phyloP scores from a whole-genome alignment of 2,329 filamentous ascomycete species.

The Pseudocercospora crystallina region DNA sequence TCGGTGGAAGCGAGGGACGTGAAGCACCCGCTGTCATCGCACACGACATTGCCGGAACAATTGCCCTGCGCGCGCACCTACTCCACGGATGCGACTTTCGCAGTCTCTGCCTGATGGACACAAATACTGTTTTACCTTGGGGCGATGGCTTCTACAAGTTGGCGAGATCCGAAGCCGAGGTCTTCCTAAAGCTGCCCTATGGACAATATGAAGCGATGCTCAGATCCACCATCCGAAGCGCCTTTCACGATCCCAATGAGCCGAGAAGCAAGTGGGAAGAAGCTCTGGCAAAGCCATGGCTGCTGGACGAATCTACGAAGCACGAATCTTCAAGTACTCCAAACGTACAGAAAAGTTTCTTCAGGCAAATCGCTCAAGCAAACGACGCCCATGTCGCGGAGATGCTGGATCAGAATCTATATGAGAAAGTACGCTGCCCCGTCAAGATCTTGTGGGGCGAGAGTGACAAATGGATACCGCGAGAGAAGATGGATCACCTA shows the following conservation, averaged over 20 bases:
- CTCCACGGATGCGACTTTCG: conserved; percentile 40
- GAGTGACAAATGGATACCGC: conserved; percentile 47
- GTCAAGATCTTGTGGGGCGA: conserved; percentile 48
- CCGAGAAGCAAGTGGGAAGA: conserved; percentile 37
- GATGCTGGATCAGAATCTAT: conserved; percentile 39
- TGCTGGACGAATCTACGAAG: not conserved
- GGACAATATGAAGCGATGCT: conserved; percentile 41
- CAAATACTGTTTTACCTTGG: conserved; percentile 46
- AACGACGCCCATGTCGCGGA: conserved; percentile 38
- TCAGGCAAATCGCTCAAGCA: conserved; percentile 39
- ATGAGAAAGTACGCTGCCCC: conserved; percentile 32
- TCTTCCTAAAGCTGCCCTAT: conserved; percentile 34
- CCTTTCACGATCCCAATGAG: conserved; percentile 30
- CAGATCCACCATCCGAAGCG: conserved; percentile 42
- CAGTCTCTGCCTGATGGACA: conserved; percentile 45
- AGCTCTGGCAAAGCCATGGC: conserved; percentile 39
- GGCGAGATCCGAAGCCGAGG: conserved; percentile 28
- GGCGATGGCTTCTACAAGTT: conserved; percentile 47
- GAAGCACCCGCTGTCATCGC: conserved; percentile 42
- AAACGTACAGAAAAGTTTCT: conserved; percentile 38
- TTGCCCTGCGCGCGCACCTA: conserved; percentile 42
- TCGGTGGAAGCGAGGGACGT: conserved; percentile 15
- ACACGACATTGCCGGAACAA: conserved; percentile 48
- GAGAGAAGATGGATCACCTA: conserved; percentile 39
- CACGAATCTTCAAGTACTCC: no score